Base-by-base conservation (phyloP, 2,329 filamentous ascomycete species). In the Ascochyta fabae region DNA sequence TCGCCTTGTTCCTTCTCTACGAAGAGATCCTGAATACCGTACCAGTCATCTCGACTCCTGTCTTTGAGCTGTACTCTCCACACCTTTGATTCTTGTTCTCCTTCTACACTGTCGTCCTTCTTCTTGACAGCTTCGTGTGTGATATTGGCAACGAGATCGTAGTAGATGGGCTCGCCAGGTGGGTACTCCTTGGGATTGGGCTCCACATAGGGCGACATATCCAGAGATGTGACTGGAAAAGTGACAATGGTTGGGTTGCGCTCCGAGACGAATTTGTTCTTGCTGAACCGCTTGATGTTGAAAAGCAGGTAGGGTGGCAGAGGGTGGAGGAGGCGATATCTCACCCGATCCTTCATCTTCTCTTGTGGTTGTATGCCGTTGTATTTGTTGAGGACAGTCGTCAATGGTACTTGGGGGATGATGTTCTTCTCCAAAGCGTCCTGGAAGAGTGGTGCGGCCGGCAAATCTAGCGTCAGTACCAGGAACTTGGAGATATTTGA, bases 161-260 rank as follows among this genome's bases (percentile, higher is more conserved):
- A 99, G 81, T 90, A 88, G 64, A 98, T 91, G 1, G 94, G 92
- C 73, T 96, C 92, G 2, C 89, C 86, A 0, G 86, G 85, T 0
- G 88, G 84, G 74, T 89, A 86, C 34, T 89, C 73, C 5, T 82
- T 77, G 0, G 91, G 90, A 69, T 93, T 91, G 0, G 94, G 93
- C 78, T 98, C 92, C 12, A 96, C 92, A 69, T 95, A 98, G 0
- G 93, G 92, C 5, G 88, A 84, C 81, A 97, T 88, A 74, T 99
- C 92, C 8, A 99, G 86, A 38, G 88, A 86, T 71, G 88, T 84
- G 4, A 91, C 89, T 61, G 94, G 91, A 76, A 98, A 99, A 0
- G 94, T 98, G 61, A 99, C 95, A 69, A 99, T 99, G 9, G 95
- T 99, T 1, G 94, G 95, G 75, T 99, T 99, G 46, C 95, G 90